These are phyloP conservation scores for Candida pini DNA, from an alignment of 805 yeast species.

Conservation along the genomic window DNA sequence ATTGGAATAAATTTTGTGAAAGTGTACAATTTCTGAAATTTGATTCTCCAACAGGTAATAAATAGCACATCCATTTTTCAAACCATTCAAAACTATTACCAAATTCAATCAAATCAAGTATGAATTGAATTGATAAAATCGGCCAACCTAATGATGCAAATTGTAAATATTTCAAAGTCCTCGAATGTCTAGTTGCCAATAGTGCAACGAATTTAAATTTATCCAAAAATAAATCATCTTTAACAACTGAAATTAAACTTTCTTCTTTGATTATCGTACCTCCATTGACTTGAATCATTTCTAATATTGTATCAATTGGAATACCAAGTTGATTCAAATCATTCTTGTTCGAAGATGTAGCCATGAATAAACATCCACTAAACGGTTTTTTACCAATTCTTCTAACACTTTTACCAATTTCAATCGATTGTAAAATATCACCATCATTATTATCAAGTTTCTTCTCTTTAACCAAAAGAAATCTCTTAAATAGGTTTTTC, in stretches of 20 bases:
- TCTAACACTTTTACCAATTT: no score
- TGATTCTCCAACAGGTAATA: conserved; percentile 72
- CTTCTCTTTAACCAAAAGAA: no score
- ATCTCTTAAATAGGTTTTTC: no score
- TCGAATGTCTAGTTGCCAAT: conserved; percentile 48
- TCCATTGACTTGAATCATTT: conserved; percentile 38
- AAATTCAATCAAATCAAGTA: conserved; percentile 40
- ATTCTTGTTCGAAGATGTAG: neutral
- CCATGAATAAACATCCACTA: conserved; percentile 1
- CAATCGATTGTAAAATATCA: no score
- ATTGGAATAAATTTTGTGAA: conserved; percentile 45
- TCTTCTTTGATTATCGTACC: conserved; percentile 31
- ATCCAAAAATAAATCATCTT: conserved; percentile 1
- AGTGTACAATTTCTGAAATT: conserved; percentile 26
- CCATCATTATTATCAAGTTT: no score
- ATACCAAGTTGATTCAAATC: neutral
- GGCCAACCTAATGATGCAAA: conserved; percentile 86
- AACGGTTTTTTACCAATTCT: no score
- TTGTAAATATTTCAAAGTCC: conserved; percentile 75
- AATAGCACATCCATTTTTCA: conserved; percentile 44
- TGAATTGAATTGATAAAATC: conserved; percentile 52
- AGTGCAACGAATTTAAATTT: conserved; percentile 55
- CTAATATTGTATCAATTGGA: conserved; percentile 28
- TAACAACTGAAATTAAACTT: neutral
- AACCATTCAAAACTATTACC: conserved; percentile 23